Percentiles rank a stretch among this genome's conserved stretches.
phyloP scores from a whole-genome alignment of 306 rosid genomes.

The Macrotyloma uniflorum region DNA sequence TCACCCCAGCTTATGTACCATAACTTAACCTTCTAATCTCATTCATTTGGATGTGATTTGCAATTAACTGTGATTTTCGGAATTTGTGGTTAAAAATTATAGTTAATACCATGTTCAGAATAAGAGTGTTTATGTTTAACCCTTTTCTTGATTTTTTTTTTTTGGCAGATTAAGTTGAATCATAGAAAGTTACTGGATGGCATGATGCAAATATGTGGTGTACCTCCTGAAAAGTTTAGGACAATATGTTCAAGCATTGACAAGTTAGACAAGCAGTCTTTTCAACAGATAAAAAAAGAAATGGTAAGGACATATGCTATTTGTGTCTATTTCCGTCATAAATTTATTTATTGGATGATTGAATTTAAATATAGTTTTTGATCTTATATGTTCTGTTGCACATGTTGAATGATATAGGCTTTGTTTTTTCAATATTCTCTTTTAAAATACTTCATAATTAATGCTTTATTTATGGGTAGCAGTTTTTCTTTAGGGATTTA shows the following conservation, averaged over 20 bases:
- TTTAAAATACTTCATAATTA: not conserved
- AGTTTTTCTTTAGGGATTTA: not conserved
- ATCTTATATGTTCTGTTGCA: conserved; percentile 13
- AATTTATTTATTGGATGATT: conserved; percentile 9
- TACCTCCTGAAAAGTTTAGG: conserved; percentile 88
- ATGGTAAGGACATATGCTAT: conserved; percentile 62
- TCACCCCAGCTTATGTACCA: conserved; percentile 3
- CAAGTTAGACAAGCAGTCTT: conserved; percentile 90
- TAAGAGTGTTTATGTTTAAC: not conserved
- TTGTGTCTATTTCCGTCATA: conserved; percentile 22
- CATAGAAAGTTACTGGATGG: conserved; percentile 90
- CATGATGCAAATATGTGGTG: conserved; percentile 94
- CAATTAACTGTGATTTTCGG: conserved; percentile 1
- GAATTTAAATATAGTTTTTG: not conserved
- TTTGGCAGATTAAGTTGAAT: conserved; percentile 80
- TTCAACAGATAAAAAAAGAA: conserved; percentile 81
- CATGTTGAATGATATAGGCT: conserved; percentile 1
- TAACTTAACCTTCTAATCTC: conserved; percentile 16
- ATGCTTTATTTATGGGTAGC: conserved; percentile 26
- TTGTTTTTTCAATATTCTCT: not conserved
- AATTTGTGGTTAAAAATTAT: not conserved
- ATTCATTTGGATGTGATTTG: conserved; percentile 20
- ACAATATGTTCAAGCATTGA: conserved; percentile 96
- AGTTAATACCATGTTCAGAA: conserved; percentile 1
- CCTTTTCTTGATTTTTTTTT: conserved; percentile 33